These are phyloP conservation scores for Coccomyxa subellipsoidea DNA, from an alignment of 163 green algal genomes.

Conservation along the genomic window DNA sequence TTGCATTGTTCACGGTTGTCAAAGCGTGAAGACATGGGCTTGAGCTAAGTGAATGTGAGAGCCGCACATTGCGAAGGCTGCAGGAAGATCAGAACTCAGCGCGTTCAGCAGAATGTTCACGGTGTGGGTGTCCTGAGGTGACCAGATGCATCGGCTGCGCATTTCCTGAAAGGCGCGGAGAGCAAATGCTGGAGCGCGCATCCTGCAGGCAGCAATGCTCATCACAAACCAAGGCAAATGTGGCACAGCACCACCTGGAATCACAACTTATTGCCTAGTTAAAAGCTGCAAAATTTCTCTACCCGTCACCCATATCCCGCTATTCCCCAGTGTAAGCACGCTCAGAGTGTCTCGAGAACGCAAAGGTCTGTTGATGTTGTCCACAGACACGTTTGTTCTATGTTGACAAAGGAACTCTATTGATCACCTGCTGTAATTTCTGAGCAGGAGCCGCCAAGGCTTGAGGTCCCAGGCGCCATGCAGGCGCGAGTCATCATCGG, in stretches of 20 bases:
- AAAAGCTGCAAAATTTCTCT: no score
- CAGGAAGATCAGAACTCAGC: neutral
- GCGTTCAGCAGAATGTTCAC: constrained; percentile 22
- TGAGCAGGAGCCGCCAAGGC: neutral
- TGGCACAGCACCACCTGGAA: no score
- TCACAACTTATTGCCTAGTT: no score
- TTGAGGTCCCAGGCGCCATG: neutral
- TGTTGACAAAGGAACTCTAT: no score
- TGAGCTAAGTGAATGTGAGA: no score
- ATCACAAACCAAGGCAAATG: neutral
- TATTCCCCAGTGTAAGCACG: no score
- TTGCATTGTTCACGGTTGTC: no score
- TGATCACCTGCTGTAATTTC: neutral
- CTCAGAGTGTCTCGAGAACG: no score
- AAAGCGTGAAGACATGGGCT: no score
- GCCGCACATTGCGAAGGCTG: constrained; percentile 1
- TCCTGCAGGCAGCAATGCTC: neutral
- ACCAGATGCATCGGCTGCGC: neutral
- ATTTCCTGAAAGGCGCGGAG: neutral
- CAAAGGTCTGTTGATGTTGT: no score
- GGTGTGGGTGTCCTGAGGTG: neutral
- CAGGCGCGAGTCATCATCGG: neutral
- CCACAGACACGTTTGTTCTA: no score
- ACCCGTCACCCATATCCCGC: no score
- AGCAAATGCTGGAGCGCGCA: neutral